Conservation (phyloP, 108 stramenopile species). For the Poteriospumella lacustris region DNA sequence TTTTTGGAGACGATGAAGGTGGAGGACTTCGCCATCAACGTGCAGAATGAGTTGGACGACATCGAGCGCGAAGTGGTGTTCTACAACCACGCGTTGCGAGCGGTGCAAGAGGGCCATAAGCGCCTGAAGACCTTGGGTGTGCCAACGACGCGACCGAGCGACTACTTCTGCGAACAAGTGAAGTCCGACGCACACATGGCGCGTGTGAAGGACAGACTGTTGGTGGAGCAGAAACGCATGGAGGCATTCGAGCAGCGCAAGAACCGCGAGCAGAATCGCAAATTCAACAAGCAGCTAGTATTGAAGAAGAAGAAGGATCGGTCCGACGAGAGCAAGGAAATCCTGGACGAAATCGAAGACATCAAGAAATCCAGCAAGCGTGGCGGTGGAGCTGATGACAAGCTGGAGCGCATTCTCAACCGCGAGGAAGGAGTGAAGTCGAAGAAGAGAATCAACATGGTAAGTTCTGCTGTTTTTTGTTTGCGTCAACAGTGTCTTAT, state of each 20-base stretch:
- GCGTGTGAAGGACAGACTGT: slow-evolving; percentile 85
- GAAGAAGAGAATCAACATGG: neutral
- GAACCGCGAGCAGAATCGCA: slow-evolving; percentile 64
- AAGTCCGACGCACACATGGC: slow-evolving; percentile 88
- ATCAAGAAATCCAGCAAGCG: neutral
- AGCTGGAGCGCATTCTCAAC: neutral
- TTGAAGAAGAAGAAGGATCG: slow-evolving; percentile 80
- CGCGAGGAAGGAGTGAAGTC: neutral
- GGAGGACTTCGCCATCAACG: slow-evolving; percentile 33
- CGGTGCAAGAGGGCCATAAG: slow-evolving; percentile 65
- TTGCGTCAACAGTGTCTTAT: neutral
- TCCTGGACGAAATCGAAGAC: neutral
- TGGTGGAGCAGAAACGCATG: slow-evolving; percentile 96
- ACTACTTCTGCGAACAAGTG: slow-evolving; percentile 98
- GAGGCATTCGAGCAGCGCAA: slow-evolving; percentile 86
- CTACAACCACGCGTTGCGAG: slow-evolving; percentile 84
- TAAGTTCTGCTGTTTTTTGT: neutral
- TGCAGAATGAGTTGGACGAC: slow-evolving; percentile 86
- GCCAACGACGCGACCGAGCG: slow-evolving; percentile 70
- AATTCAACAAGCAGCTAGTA: slow-evolving; percentile 68
- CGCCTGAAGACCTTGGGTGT: slow-evolving; percentile 38
- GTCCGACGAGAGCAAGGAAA: slow-evolving; percentile 50
- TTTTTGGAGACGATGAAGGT: slow-evolving; percentile 55
- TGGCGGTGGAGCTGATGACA: neutral
- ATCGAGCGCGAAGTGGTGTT: slow-evolving; percentile 83